Conservation (phyloP, 2,329 filamentous ascomycete genomes). For the Ophiostoma ips region DNA sequence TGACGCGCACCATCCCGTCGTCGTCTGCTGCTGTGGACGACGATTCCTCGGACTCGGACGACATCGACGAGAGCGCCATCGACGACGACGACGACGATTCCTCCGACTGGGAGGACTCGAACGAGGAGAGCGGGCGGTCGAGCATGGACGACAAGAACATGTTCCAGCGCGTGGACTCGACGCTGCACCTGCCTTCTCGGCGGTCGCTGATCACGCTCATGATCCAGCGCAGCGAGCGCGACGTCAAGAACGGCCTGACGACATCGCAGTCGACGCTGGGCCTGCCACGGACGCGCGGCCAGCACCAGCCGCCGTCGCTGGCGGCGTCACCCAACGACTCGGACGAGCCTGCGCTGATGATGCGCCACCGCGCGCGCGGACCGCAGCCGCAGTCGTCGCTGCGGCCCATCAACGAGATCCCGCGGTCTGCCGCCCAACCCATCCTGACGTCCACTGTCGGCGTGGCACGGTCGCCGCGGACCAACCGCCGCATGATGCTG, state of each 20-base stretch:
- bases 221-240: slow-evolving; percentile 64
- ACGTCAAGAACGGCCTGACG: slow-evolving; percentile 52
- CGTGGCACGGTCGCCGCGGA: slow-evolving; percentile 69
- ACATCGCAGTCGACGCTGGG: slow-evolving; percentile 55
- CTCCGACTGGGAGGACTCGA: slow-evolving; percentile 46
- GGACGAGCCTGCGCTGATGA: slow-evolving; percentile 47
- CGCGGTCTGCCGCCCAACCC: slow-evolving; percentile 59
- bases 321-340: slow-evolving; percentile 42
- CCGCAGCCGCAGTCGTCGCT: slow-evolving; percentile 27
- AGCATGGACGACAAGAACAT: slow-evolving; percentile 67
- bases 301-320: slow-evolving; percentile 23
- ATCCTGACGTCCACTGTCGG: slow-evolving; percentile 63
- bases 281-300: slow-evolving; percentile 44
- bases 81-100: slow-evolving; percentile 68
- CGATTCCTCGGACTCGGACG: slow-evolving; percentile 50
- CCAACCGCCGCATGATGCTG: slow-evolving; percentile 89
- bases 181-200: slow-evolving; percentile 68
- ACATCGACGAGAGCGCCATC: slow-evolving; percentile 68
- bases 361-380: slow-evolving; percentile 37
- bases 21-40: slow-evolving; percentile 24
- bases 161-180: slow-evolving; percentile 86
- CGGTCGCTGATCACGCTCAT: slow-evolving; percentile 82
- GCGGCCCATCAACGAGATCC: slow-evolving; percentile 46
- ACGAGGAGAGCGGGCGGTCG: slow-evolving; percentile 68
- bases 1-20: slow-evolving; percentile 48